Conservation (phyloP, 768 basidiomycete species). For the Amanita rimosa region DNA sequence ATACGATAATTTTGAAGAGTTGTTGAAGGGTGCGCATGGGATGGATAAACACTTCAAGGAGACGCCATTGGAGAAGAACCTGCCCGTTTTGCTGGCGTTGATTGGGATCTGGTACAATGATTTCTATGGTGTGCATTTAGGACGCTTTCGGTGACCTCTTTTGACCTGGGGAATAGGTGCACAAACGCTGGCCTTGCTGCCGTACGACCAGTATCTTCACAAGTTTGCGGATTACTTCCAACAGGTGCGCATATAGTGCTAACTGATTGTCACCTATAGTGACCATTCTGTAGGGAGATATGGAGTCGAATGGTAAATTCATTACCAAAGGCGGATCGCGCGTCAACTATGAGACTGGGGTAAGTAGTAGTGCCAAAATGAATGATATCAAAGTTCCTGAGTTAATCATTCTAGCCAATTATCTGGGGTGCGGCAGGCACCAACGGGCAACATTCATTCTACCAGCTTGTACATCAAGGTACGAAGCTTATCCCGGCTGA, state of each 20-base stretch:
- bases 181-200: slow-evolving; percentile 90
- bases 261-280: not conserved
- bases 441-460: slow-evolving; percentile 99
- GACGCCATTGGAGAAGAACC: slow-evolving; percentile 77
- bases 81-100: slow-evolving; percentile 84
- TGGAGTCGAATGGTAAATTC: slow-evolving; percentile 99
- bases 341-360: slow-evolving; percentile 94
- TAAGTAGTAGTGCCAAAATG: slow-evolving; percentile 28
- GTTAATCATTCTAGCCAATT: slow-evolving; percentile 55
- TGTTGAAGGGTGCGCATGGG: slow-evolving; percentile 87
- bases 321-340: slow-evolving; percentile 90
- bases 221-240: slow-evolving; percentile 99
- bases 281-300: slow-evolving; percentile 59
- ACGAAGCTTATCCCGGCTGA: slow-evolving; percentile 89
- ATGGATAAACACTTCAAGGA: slow-evolving; percentile 98
- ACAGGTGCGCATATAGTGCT: slow-evolving; percentile 34
- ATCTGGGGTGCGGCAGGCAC: slow-evolving; percentile 99
- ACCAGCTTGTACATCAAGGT: slow-evolving; percentile 93
- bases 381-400: not conserved
- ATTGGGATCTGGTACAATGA: slow-evolving; percentile 99
- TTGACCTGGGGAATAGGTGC: slow-evolving; percentile 35
- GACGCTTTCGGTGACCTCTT: not conserved
- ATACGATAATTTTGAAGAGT: slow-evolving; percentile 84
- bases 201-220: slow-evolving; percentile 98
- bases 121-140: slow-evolving; percentile 58